Conservation (phyloP, 768 basidiomycete species). For the Psilocybe sp. region DNA sequence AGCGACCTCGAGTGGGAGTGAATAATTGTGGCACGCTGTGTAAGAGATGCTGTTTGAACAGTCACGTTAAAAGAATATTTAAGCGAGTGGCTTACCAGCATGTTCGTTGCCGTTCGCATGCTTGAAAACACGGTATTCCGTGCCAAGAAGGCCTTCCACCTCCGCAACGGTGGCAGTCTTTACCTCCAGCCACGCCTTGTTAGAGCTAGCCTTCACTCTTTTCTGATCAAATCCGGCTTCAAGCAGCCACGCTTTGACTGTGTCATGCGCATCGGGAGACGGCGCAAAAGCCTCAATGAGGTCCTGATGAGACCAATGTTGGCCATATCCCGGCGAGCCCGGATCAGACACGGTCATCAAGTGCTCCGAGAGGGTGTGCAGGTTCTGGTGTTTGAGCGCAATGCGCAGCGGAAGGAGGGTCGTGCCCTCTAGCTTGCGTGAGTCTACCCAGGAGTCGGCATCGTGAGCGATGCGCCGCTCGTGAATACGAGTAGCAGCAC, state of each 20-base stretch:
- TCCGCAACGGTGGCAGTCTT: conserved; percentile 37
- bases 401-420: conserved; percentile 38
- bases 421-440: conserved; percentile 19
- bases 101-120: conserved; percentile 36
- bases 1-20: conserved; percentile 31
- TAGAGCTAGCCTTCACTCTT: conserved; percentile 33
- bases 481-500: conserved; percentile 13
- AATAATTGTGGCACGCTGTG: conserved; percentile 34
- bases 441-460: conserved; percentile 7
- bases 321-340: conserved; percentile 44
- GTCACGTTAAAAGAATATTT: neutral
- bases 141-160: conserved; percentile 37
- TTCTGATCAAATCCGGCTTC: conserved; percentile 34
- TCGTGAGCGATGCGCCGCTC: conserved; percentile 21
- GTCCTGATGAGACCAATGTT: conserved; percentile 44
- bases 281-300: conserved; percentile 47
- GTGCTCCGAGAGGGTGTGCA: conserved; percentile 38
- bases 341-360: conserved; percentile 48
- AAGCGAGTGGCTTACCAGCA: conserved; percentile 27
- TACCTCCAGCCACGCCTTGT: conserved; percentile 40
- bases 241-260: conserved; percentile 42
- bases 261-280: conserved; percentile 32
- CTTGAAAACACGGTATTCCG: conserved; percentile 46
- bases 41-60: neutral
- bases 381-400: conserved; percentile 44